Percentiles rank a stretch among this genome's conserved stretches.
Evolutionary conservation across 2,329 filamentous ascomycete species (phyloP).

Genomic region (Hymenoscyphus repandus): DNA sequence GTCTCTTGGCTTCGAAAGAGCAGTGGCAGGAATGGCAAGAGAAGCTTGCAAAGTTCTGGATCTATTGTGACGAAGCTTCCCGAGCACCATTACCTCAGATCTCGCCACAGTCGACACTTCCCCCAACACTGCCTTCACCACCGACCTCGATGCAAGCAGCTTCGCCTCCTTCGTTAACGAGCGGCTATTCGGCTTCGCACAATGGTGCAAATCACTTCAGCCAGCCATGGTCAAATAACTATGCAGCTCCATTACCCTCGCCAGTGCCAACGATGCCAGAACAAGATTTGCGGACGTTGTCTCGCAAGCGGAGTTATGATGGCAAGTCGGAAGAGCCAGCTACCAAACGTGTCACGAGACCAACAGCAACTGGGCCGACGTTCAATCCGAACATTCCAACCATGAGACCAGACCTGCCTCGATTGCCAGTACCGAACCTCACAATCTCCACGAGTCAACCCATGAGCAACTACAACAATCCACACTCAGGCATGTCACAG

Average conservation of each 20-base stretch:
- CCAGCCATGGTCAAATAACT: conserved; percentile 31
- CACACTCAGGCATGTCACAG: conserved; percentile 18
- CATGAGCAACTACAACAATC: conserved; percentile 20
- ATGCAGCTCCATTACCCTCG: conserved; percentile 31
- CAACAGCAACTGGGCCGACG: conserved; percentile 4
- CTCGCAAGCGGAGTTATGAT: conserved; percentile 56
- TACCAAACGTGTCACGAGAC: conserved; percentile 40
- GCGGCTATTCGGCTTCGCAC: conserved; percentile 33
- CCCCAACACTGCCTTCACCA: conserved; percentile 44
- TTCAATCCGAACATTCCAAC: conserved; percentile 13
- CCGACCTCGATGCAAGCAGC: conserved; percentile 41
- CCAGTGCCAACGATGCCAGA: conserved; percentile 34
- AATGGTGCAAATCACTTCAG: conserved; percentile 23
- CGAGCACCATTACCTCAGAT: conserved; percentile 22
- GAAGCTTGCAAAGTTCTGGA: conserved; percentile 75
- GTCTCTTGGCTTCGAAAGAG: conserved; percentile 75
- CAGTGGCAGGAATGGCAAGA: conserved; percentile 86
- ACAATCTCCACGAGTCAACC: conserved; percentile 37
- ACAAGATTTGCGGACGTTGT: conserved; percentile 31
- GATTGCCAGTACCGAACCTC: conserved; percentile 68
- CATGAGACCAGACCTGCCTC: conserved; percentile 36
- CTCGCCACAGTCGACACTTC: conserved; percentile 30
- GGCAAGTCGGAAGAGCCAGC: conserved; percentile 49
- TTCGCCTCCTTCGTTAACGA: conserved; percentile 38
- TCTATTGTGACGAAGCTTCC: conserved; percentile 45